A percentile compares a stretch with the other conserved stretches of the same genome.
Evolutionary conservation across 2,329 filamentous ascomycete species (phyloP).

Genomic region (Fusarium decemcellulare): DNA sequence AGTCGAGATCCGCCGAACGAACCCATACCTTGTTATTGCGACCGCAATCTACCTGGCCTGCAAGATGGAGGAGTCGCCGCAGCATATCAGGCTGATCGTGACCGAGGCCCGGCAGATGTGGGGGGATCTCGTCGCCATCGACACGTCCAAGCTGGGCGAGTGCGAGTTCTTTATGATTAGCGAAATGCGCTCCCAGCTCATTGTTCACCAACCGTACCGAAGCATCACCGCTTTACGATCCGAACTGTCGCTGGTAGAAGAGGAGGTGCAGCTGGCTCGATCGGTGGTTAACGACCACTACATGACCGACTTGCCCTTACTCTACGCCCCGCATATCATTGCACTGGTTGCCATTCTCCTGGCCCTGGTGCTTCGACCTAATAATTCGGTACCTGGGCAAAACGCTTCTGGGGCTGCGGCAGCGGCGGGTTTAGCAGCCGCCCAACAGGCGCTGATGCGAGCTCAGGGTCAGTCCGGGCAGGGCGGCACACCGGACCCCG

Average conservation of each 20-base stretch:
- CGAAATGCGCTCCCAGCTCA: slow-evolving; percentile 90
- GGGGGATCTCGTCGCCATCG: slow-evolving; percentile 82
- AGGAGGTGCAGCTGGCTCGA: slow-evolving; percentile 84
- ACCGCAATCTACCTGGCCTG: slow-evolving; percentile 95
- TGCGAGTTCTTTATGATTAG: slow-evolving; percentile 95
- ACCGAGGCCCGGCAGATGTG: slow-evolving; percentile 88
- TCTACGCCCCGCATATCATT: slow-evolving; percentile 88
- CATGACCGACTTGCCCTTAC: slow-evolving; percentile 89
- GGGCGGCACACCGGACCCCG: slow-evolving; percentile 34
- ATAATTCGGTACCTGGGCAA: slow-evolving; percentile 49
- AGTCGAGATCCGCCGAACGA: slow-evolving; percentile 92
- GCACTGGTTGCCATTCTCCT: slow-evolving; percentile 90
- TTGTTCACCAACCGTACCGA: slow-evolving; percentile 92
- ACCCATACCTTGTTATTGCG: slow-evolving; percentile 92
- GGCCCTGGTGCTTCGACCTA: slow-evolving; percentile 84
- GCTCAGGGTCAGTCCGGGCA: slow-evolving; percentile 54
- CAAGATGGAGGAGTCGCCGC: slow-evolving; percentile 98
- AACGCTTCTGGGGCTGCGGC: slow-evolving; percentile 48
- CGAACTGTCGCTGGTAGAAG: slow-evolving; percentile 79
- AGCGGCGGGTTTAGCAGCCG: slow-evolving; percentile 63
- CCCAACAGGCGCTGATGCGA: slow-evolving; percentile 64
- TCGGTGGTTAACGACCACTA: slow-evolving; percentile 93
- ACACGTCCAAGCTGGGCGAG: slow-evolving; percentile 89
- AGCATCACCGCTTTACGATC: slow-evolving; percentile 80
- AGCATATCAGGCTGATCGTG: slow-evolving; percentile 93